A percentile compares a stretch with the other conserved stretches of the same genome.
phyloP scores from a whole-genome alignment of 1,139 yeast genomes.

The Magnusiomyces suaveolens region DNA sequence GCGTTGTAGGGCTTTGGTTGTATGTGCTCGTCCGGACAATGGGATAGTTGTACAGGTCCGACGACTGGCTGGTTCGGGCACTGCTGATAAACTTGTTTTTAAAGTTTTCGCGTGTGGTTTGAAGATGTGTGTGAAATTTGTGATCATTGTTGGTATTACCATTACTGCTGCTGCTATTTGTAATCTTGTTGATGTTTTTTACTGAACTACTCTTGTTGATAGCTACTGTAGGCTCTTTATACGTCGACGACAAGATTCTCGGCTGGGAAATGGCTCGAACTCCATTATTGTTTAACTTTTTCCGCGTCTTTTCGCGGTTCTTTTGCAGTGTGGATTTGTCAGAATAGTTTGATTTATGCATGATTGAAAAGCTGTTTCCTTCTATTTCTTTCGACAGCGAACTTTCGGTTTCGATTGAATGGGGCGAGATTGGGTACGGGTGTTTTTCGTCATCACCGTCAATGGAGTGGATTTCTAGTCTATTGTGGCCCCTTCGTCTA shows the following conservation, averaged over 20 bases:
- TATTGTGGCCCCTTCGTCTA: not conserved
- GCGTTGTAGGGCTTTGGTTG: not conserved
- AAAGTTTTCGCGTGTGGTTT: not conserved
- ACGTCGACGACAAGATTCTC: not conserved
- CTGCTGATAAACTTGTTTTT: not conserved
- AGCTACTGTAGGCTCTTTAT: not conserved
- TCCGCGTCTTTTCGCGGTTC: not conserved
- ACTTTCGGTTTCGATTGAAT: not conserved
- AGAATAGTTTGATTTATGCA: not conserved
- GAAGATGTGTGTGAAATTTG: not conserved
- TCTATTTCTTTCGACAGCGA: not conserved
- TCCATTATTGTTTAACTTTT: not conserved
- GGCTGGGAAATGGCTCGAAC: not conserved
- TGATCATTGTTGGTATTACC: not conserved
- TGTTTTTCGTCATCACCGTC: not conserved
- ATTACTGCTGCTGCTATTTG: too few relatives aligned
- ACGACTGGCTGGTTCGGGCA: not conserved
- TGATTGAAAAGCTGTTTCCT: not conserved
- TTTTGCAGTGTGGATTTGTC: not conserved
- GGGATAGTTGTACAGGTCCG: not conserved
- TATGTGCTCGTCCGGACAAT: not conserved
- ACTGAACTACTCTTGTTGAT: not conserved
- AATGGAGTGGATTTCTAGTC: not conserved
- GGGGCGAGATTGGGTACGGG: not conserved
- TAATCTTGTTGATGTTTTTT: not conserved